Evolutionary conservation across 805 yeast species (phyloP).

Genomic region (Pichia insulana): DNA sequence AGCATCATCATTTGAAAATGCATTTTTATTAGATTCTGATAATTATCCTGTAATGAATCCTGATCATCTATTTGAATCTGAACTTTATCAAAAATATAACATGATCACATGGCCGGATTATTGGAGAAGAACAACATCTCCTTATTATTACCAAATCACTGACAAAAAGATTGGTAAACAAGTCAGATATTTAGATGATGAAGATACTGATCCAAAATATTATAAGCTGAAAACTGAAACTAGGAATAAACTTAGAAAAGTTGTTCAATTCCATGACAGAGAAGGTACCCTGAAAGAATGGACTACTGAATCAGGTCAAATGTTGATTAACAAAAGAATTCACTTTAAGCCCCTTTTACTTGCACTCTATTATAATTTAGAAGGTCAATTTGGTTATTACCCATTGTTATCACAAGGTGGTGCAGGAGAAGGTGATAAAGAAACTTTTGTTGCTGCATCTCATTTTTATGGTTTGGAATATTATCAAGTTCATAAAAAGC

Average conservation of each 20-base stretch:
- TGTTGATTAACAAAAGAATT: constrained; percentile 43
- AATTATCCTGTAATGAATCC: constrained; percentile 40
- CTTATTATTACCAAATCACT: constrained; percentile 52
- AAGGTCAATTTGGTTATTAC: constrained; percentile 46
- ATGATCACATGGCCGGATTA: constrained; percentile 67
- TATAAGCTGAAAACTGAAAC: constrained; percentile 23
- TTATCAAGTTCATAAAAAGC: constrained; percentile 39
- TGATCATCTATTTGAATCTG: constrained; percentile 38
- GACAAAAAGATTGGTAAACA: constrained; percentile 28
- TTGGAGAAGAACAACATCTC: constrained; percentile 60
- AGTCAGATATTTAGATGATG: constrained; percentile 27
- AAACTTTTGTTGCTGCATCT: constrained; percentile 66
- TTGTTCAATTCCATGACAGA: constrained; percentile 46
- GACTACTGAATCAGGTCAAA: constrained; percentile 56
- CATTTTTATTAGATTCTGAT: constrained; percentile 37
- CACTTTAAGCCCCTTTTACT: constrained; percentile 46
- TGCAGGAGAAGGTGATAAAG: constrained; percentile 73
- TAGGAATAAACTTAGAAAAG: constrained; percentile 22
- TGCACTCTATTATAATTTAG: constrained; percentile 49
- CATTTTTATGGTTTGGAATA: constrained; percentile 37
- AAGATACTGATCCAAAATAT: constrained; percentile 16
- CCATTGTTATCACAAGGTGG: constrained; percentile 46
- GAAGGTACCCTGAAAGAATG: constrained; percentile 53
- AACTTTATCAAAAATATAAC: constrained; percentile 36
- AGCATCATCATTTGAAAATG: constrained; percentile 38